Evolutionary conservation across 1,139 yeast genomes (phyloP).

Genomic region (Zhuliangozyma blackwelliae): DNA sequence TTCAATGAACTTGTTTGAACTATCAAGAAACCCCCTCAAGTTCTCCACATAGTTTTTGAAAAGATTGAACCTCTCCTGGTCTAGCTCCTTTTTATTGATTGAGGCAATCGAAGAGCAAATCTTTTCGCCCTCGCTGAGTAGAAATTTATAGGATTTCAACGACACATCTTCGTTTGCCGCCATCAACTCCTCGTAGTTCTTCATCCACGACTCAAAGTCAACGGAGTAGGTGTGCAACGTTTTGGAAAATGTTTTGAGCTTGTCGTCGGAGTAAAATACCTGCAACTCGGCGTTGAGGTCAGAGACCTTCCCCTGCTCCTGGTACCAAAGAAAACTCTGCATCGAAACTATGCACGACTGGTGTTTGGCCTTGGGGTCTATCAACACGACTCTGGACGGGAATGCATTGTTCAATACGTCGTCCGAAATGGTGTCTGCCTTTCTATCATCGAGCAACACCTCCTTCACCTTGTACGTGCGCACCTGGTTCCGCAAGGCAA

Average conservation of each 20-base stretch:
- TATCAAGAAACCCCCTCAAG: constrained; percentile 39
- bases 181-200: constrained; percentile 40
- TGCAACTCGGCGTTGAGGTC: constrained; percentile 37
- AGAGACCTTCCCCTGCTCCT: constrained; percentile 7
- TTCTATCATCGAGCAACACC: constrained; percentile 29
- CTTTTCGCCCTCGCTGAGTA: constrained; percentile 55
- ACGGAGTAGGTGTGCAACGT: constrained; percentile 35
- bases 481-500: constrained; percentile 34
- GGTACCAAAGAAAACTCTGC: constrained; percentile 33
- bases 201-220: constrained; percentile 51
- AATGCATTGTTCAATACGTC: constrained; percentile 44
- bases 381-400: constrained; percentile 49
- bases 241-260: constrained; percentile 32
- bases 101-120: constrained; percentile 34
- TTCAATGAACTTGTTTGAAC: constrained; percentile 50
- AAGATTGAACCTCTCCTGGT: constrained; percentile 13
- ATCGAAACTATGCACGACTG: constrained; percentile 41
- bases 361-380: constrained; percentile 19
- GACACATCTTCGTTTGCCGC: constrained; percentile 41
- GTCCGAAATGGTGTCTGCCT: constrained; percentile 42
- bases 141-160: constrained; percentile 39
- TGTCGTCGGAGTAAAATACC: constrained; percentile 49
- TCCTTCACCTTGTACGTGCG: constrained; percentile 32
- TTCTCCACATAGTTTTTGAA: constrained; percentile 26
- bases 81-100: constrained; percentile 11